These are phyloP conservation scores for Poa pratensis DNA, from an alignment of 176 grass and related monocot genomes.

Conservation along the genomic window DNA sequence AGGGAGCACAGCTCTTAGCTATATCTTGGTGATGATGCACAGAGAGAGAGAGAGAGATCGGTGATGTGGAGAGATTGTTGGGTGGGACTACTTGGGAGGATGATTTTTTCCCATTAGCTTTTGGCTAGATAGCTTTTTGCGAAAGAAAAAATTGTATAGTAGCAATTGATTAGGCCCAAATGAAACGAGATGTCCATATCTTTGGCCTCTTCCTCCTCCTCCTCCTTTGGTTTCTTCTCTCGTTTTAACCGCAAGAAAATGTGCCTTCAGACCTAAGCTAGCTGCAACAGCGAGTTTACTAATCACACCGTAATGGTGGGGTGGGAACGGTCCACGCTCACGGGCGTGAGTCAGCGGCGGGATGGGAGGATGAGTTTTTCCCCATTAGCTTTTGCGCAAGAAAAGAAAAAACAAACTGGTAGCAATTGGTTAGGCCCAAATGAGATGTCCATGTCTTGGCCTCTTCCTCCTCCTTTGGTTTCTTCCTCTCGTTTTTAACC, in stretches of 20 bases:
- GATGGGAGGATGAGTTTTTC: slow-evolving; percentile 12
- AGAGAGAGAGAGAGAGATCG: slow-evolving; percentile 5
- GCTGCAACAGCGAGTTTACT: background rate
- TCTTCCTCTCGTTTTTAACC: slow-evolving; percentile 28
- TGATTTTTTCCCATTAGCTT: slow-evolving; percentile 18
- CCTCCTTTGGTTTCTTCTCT: slow-evolving; percentile 6
- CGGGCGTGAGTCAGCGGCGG: slow-evolving; percentile 54
- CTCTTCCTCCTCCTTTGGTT: slow-evolving; percentile 29
- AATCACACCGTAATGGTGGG: slow-evolving; percentile 23
- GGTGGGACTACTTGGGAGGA: background rate
- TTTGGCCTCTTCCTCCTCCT: slow-evolving; percentile 39
- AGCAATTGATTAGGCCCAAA: slow-evolving; percentile 51
- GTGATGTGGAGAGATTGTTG: slow-evolving; percentile 41
- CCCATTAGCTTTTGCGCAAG: background rate
- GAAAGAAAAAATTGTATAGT: background rate
- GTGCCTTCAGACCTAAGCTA: background rate
- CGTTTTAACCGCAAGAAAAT: slow-evolving; percentile 20
- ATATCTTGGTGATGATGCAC: slow-evolving; percentile 33
- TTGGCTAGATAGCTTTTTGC: background rate
- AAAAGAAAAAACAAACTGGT: background rate
- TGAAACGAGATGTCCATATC: slow-evolving; percentile 36
- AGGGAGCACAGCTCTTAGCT: slow-evolving; percentile 34
- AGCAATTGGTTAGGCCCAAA: slow-evolving; percentile 50
- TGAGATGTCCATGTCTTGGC: slow-evolving; percentile 41
- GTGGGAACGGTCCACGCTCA: slow-evolving; percentile 42